A percentile compares a stretch with the other conserved stretches of the same genome.
These are phyloP conservation scores for Cordyceps farinosa DNA, from an alignment of 2,329 filamentous ascomycete genomes.

Conservation along the genomic window DNA sequence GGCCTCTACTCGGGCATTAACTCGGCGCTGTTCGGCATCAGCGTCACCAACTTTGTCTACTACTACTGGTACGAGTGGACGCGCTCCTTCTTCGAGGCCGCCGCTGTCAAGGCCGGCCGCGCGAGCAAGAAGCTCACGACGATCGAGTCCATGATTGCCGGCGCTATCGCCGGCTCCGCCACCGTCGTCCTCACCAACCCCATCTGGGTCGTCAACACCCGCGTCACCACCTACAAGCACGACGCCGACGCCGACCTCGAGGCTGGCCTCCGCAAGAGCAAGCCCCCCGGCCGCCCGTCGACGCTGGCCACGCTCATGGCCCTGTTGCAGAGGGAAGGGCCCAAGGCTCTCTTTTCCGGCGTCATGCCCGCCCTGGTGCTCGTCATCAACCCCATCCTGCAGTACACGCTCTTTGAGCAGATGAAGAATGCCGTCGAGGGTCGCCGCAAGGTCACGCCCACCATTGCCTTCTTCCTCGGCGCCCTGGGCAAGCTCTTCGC, in stretches of 20 bases:
- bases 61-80: slow-evolving; percentile 99
- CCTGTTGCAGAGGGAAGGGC: slow-evolving; percentile 80
- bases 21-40: slow-evolving; percentile 94
- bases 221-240: slow-evolving; percentile 86
- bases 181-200: slow-evolving; percentile 97
- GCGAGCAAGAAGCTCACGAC: slow-evolving; percentile 81
- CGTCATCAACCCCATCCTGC: slow-evolving; percentile 96
- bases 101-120: slow-evolving; percentile 69
- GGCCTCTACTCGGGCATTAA: slow-evolving; percentile 92
- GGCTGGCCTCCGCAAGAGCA: slow-evolving; percentile 30
- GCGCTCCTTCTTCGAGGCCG: slow-evolving; percentile 76
- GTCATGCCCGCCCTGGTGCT: slow-evolving; percentile 89
- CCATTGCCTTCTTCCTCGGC: slow-evolving; percentile 84
- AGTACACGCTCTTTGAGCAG: slow-evolving; percentile 99
- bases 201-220: slow-evolving; percentile 98
- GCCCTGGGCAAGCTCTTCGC: slow-evolving; percentile 93
- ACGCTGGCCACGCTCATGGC: slow-evolving; percentile 79
- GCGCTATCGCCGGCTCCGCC: slow-evolving; percentile 86
- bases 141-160: slow-evolving; percentile 89
- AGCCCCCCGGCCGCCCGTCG: slow-evolving; percentile 47
- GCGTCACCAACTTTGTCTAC: slow-evolving; percentile 98
- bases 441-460: slow-evolving; percentile 70
- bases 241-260: slow-evolving; percentile 43
- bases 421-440: slow-evolving; percentile 87
- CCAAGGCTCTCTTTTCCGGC: slow-evolving; percentile 80